These are phyloP conservation scores for Flammula alnicola DNA, from an alignment of 1,284 basidiomycete genomes.

Conservation along the genomic window DNA sequence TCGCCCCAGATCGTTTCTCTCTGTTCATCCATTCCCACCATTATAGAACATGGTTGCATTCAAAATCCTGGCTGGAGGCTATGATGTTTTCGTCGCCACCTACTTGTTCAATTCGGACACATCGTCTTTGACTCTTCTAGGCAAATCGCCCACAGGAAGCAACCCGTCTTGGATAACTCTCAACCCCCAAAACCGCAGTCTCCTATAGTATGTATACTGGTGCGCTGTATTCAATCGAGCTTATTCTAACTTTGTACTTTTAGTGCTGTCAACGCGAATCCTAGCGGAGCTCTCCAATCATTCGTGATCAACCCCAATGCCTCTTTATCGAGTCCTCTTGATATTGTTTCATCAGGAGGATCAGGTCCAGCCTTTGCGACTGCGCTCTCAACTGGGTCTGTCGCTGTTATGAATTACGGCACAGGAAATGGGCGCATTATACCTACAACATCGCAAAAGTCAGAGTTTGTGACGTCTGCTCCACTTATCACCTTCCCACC, in stretches of 20 bases:
- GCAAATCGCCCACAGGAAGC: constrained; percentile 52
- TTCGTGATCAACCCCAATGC: constrained; percentile 55
- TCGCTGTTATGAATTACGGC: constrained; percentile 65
- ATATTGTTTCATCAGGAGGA: constrained; percentile 55
- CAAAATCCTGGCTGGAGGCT: constrained; percentile 66
- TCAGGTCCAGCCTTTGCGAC: constrained; percentile 53
- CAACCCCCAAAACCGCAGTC: constrained; percentile 55
- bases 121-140: constrained; percentile 48
- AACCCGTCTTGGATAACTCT: constrained; percentile 61
- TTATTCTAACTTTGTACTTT: background rate
- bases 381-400: constrained; percentile 56
- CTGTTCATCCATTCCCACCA: no score
- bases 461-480: constrained; percentile 45
- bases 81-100: constrained; percentile 61
- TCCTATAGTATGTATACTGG: constrained; percentile 56
- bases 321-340: constrained; percentile 47
- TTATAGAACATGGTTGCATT: constrained; percentile 53
- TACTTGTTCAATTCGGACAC: constrained; percentile 59
- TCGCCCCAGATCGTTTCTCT: background rate
- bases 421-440: constrained; percentile 62
- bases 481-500: constrained; percentile 57
- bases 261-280: constrained; percentile 62
- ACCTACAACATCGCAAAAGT: constrained; percentile 43
- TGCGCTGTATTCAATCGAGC: background rate
- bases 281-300: constrained; percentile 54